Evolutionary conservation across 768 basidiomycete species (phyloP).

Genomic region (Leccinum longicurvipes): DNA sequence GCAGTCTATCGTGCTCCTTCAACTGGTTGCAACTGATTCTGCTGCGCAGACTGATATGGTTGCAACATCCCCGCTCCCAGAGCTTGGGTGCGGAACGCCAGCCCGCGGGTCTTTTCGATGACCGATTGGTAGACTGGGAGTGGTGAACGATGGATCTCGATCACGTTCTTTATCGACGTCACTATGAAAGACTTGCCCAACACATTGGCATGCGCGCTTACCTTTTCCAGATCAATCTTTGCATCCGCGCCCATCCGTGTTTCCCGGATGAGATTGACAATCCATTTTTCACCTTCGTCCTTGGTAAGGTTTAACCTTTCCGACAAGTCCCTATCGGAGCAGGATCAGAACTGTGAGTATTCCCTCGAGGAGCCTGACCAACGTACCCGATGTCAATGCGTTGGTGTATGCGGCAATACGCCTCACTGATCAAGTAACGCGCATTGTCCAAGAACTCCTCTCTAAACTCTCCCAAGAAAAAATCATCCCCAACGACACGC

Average conservation of each 20-base stretch:
- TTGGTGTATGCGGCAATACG: constrained; percentile 96
- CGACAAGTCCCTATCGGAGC: constrained; percentile 70
- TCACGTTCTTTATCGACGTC: constrained; percentile 70
- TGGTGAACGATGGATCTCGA: constrained; percentile 89
- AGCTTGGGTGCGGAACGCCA: constrained; percentile 88
- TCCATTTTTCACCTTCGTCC: constrained; percentile 99
- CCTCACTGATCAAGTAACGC: constrained; percentile 92
- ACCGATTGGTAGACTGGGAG: constrained; percentile 90
- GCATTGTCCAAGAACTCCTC: constrained; percentile 98
- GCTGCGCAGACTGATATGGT: constrained; percentile 28
- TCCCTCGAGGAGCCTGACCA: background rate
- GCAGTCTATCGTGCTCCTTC: constrained; percentile 25
- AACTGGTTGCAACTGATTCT: constrained; percentile 30
- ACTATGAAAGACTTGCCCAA: constrained; percentile 1
- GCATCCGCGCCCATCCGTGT: constrained; percentile 96
- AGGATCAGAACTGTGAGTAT: background rate
- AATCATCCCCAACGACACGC: constrained; percentile 84
- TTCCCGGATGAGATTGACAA: constrained; percentile 97
- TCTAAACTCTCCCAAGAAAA: constrained; percentile 87
- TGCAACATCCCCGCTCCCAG: constrained; percentile 73
- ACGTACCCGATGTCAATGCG: constrained; percentile 81
- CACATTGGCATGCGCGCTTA: constrained; percentile 22
- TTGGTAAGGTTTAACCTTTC: constrained; percentile 89
- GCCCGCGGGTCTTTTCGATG: constrained; percentile 92
- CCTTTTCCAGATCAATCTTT: constrained; percentile 96